A percentile compares a stretch with the other conserved stretches of the same genome.
Evolutionary conservation across 106 monocot species (phyloP).

Genomic region (Narthecium ossifragum): DNA sequence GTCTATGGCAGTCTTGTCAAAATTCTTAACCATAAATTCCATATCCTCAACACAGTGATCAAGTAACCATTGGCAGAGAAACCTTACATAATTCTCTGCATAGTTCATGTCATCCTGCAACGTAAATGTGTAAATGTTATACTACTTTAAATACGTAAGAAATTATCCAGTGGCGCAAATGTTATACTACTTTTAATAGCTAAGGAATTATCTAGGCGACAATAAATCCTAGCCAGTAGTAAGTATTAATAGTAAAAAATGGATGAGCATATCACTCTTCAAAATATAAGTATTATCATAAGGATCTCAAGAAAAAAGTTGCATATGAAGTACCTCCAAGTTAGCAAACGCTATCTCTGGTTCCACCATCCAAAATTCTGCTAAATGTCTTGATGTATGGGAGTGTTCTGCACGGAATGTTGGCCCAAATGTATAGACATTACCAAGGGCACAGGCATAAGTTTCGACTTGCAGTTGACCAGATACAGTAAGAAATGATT

Average conservation of each 20-base stretch:
- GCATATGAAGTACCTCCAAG: conserved; percentile 49
- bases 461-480: conserved; percentile 94
- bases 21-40: conserved; percentile 74
- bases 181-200: too few relatives aligned
- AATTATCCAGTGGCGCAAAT: too few relatives aligned
- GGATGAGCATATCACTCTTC: too few relatives aligned
- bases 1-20: conserved; percentile 59
- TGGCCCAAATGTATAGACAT: conserved; percentile 96
- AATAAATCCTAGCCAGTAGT: background rate
- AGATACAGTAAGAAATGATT: conserved; percentile 85
- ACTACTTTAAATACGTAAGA: too few relatives aligned
- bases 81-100: conserved; percentile 69
- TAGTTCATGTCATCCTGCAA: conserved; percentile 73
- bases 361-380: conserved; percentile 99
- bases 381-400: conserved; percentile 91
- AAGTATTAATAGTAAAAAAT: background rate
- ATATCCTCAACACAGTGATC: conserved; percentile 64
- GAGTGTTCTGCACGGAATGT: conserved; percentile 96
- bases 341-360: conserved; percentile 97
- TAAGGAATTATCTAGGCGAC: too few relatives aligned
- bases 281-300: too few relatives aligned
- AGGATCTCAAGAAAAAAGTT: background rate
- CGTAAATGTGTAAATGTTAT: background rate
- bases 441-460: conserved; percentile 87
- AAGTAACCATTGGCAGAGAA: conserved; percentile 72